These are phyloP conservation scores for Cucurbita moschata DNA, from an alignment of 306 rosid species.

Conservation along the genomic window DNA sequence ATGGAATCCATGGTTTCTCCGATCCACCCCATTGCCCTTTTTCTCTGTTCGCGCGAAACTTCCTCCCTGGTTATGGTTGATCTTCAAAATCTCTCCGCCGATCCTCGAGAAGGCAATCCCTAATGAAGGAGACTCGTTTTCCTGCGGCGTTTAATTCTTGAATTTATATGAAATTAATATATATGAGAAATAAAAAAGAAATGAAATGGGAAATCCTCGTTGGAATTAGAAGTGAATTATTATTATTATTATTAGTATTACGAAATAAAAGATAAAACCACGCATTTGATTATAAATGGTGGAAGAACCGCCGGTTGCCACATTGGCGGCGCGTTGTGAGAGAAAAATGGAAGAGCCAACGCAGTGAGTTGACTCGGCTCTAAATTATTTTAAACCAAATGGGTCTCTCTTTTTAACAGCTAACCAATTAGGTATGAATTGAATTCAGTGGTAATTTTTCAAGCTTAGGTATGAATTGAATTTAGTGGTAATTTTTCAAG, in stretches of 20 bases:
- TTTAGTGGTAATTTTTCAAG: no score
- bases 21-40: slow-evolving; percentile 34
- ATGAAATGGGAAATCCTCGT: neutral
- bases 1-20: slow-evolving; percentile 31
- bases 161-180: neutral
- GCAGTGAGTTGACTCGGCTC: neutral
- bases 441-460: no score
- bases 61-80: neutral
- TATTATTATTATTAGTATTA: no score
- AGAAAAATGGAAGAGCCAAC: neutral
- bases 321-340: neutral
- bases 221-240: neutral
- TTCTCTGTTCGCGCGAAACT: no score
- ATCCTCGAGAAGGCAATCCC: neutral
- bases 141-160: neutral
- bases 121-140: neutral
- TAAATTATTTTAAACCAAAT: no score
- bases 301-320: neutral
- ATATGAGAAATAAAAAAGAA: neutral
- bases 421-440: no score
- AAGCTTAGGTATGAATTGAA: no score
- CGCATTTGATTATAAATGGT: neutral
- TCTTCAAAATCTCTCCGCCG: neutral
- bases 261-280: neutral
- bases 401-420: no score